A percentile compares a stretch with the other conserved stretches of the same genome.
Conservation (phyloP, 1,284 basidiomycete species). For the Leccinum pachyderme region DNA sequence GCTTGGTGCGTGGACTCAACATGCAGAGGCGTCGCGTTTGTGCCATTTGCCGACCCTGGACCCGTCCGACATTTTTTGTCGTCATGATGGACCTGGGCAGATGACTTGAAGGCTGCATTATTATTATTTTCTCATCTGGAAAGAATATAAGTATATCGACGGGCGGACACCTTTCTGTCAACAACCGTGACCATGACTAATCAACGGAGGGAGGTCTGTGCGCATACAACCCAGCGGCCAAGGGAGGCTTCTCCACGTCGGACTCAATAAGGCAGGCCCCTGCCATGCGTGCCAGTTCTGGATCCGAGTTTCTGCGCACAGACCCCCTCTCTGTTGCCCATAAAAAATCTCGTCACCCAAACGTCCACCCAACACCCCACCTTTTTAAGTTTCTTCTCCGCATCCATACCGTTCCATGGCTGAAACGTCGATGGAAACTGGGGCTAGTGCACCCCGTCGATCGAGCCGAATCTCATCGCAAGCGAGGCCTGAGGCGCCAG, state of each 20-base stretch:
- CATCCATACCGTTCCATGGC: conserved; percentile 14
- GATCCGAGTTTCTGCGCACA: conserved; percentile 25
- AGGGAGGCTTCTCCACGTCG: conserved; percentile 4
- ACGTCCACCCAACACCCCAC: neutral
- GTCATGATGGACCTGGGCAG: too few relatives aligned
- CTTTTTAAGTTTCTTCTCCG: neutral
- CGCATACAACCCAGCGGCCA: neutral
- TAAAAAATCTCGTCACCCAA: conserved; percentile 11
- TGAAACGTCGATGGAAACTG: conserved; percentile 17
- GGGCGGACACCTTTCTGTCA: too few relatives aligned
- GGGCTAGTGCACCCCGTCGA: conserved; percentile 37
- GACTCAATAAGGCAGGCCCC: conserved; percentile 19
- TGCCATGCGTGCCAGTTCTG: conserved; percentile 18
- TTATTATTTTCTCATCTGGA: too few relatives aligned
- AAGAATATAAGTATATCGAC: too few relatives aligned
- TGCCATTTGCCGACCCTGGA: neutral
- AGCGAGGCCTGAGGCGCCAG: conserved; percentile 33
- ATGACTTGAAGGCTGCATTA: too few relatives aligned
- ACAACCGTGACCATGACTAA: neutral
- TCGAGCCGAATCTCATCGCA: conserved; percentile 48
- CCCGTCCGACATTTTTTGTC: neutral
- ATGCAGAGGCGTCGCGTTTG: neutral
- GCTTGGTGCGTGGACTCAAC: neutral
- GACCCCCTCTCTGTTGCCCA: conserved; percentile 13
- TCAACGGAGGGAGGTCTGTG: conserved; percentile 17